Evolutionary conservation across 306 rosid genomes (phyloP).

Genomic region (Psophocarpus tetragonolobus): DNA sequence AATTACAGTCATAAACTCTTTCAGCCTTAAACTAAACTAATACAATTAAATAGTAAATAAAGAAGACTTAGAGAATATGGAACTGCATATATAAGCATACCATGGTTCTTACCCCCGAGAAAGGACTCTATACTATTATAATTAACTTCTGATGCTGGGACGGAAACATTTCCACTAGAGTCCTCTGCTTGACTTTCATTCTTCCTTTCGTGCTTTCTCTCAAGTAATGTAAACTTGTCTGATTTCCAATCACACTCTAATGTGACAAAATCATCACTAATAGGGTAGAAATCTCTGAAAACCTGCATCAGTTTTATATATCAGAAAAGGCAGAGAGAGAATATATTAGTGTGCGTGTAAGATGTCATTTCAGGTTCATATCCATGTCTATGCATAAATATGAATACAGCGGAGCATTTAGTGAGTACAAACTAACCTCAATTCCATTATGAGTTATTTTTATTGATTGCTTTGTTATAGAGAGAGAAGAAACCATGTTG

Average conservation of each 20-base stretch:
- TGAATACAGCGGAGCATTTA: not conserved
- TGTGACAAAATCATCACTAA: slow-evolving; percentile 53
- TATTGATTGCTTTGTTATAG: slow-evolving; percentile 66
- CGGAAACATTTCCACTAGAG: slow-evolving; percentile 37
- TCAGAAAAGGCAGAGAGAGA: not conserved
- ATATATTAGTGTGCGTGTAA: not conserved
- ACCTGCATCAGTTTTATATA: slow-evolving; percentile 47
- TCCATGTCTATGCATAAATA: not conserved
- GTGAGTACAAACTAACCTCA: slow-evolving; percentile 61
- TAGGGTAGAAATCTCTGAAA: slow-evolving; percentile 75
- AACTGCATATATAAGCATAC: not conserved
- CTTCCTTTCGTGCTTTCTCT: slow-evolving; percentile 46
- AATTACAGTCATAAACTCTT: too few species aligned
- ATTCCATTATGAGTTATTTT: slow-evolving; percentile 61
- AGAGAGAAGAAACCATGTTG: slow-evolving; percentile 74
- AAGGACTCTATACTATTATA: slow-evolving; percentile 54
- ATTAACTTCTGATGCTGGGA: slow-evolving; percentile 47
- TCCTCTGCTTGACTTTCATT: slow-evolving; percentile 45
- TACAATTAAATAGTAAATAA: not conserved
- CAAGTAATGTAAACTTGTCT: slow-evolving; percentile 66
- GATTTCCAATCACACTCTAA: slow-evolving; percentile 72
- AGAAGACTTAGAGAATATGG: not conserved
- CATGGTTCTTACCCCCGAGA: slow-evolving; percentile 60
- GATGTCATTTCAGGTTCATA: not conserved
- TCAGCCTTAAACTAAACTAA: slow-evolving; percentile 27